Percentiles rank a stretch among this genome's conserved stretches.
phyloP scores from a whole-genome alignment of 1,139 yeast genomes.

The Pichia cactophila region DNA sequence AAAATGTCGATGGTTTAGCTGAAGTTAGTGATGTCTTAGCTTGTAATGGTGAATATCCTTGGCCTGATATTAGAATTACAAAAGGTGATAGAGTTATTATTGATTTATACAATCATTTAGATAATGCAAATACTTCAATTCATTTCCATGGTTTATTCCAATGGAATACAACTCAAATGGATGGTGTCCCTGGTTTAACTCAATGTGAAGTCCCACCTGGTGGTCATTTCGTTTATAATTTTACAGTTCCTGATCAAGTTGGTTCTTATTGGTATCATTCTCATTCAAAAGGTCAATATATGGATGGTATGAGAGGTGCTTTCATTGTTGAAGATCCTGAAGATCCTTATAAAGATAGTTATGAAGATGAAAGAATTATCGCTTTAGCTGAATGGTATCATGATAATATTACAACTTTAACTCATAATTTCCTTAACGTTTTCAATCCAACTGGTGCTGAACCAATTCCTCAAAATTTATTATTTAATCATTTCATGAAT shows the following conservation, averaged over 20 bases:
- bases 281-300: slow-evolving; percentile 77
- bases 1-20: slow-evolving; percentile 68
- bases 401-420: slow-evolving; percentile 44
- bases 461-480: slow-evolving; percentile 76
- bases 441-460: slow-evolving; percentile 96
- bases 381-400: slow-evolving; percentile 84
- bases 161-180: slow-evolving; percentile 64
- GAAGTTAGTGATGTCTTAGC: slow-evolving; percentile 61
- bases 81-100: slow-evolving; percentile 73
- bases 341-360: slow-evolving; percentile 41
- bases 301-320: slow-evolving; percentile 85
- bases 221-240: slow-evolving; percentile 61
- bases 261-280: slow-evolving; percentile 97
- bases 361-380: slow-evolving; percentile 68
- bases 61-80: slow-evolving; percentile 66
- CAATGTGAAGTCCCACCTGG: slow-evolving; percentile 87
- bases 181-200: slow-evolving; percentile 80
- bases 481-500: slow-evolving; percentile 74
- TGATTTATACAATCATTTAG: slow-evolving; percentile 62
- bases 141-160: slow-evolving; percentile 94
- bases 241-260: slow-evolving; percentile 70
- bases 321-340: slow-evolving; percentile 58
- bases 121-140: slow-evolving; percentile 59
- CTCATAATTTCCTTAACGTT: slow-evolving; percentile 50
- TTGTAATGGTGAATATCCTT: slow-evolving; percentile 78